Conservation (phyloP, 2,329 filamentous ascomycete genomes). For the Paracoccidioides brasiliensis region DNA sequence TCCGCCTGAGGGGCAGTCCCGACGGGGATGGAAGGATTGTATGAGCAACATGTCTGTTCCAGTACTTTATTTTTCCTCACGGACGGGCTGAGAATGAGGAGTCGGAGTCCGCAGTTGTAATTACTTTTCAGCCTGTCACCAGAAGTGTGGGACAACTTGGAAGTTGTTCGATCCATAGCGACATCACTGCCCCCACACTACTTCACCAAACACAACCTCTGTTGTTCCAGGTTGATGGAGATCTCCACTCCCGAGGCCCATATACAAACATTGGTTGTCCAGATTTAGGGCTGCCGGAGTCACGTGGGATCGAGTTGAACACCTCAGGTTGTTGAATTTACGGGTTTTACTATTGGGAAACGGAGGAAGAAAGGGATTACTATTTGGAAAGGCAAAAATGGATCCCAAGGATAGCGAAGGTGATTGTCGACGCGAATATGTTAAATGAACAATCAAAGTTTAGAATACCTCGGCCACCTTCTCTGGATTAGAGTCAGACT, state of each 20-base stretch:
- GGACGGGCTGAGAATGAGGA: neutral
- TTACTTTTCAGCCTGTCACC: neutral
- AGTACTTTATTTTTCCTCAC: too few relatives aligned
- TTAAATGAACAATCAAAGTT: neutral
- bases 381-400: neutral
- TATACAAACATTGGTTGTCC: neutral
- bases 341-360: neutral
- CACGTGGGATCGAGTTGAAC: neutral
- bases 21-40: too few relatives aligned
- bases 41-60: too few relatives aligned
- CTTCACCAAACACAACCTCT: too few relatives aligned
- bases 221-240: too few relatives aligned
- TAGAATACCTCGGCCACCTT: neutral
- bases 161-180: neutral
- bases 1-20: too few relatives aligned
- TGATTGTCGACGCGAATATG: too few relatives aligned
- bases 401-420: neutral
- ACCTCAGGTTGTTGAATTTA: neutral
- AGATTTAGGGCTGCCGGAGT: neutral
- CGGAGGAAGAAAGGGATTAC: too few relatives aligned
- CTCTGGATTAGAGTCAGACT: conserved; percentile 2
- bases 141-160: neutral
- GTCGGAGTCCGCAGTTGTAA: neutral
- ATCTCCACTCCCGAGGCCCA: neutral
- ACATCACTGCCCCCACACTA: neutral